Percentiles rank a stretch among this genome's conserved stretches.
These are phyloP conservation scores for Telfairia occidentalis DNA, from an alignment of 331 rosid species.

Conservation along the genomic window DNA sequence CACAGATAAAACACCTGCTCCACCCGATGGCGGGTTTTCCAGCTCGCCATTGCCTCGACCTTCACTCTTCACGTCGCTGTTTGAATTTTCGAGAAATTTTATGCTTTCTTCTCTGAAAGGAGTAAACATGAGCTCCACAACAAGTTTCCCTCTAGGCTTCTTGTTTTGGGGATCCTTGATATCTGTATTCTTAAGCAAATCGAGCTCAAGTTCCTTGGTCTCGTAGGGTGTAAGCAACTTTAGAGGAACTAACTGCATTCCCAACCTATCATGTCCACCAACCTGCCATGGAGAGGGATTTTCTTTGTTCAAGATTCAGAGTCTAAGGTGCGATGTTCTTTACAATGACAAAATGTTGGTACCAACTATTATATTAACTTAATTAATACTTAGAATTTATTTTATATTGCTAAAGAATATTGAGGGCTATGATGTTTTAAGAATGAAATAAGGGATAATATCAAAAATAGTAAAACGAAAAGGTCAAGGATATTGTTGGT, in stretches of 20 bases:
- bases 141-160: constrained; percentile 63
- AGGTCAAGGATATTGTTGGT: background rate
- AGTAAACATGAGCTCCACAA: constrained; percentile 55
- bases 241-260: constrained; percentile 74
- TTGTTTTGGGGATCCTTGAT: constrained; percentile 29
- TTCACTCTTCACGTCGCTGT: constrained; percentile 25
- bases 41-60: constrained; percentile 20
- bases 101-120: constrained; percentile 74
- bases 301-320: background rate
- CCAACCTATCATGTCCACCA: constrained; percentile 74
- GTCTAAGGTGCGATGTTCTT: too few relatives aligned
- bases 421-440: background rate
- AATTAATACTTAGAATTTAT: background rate
- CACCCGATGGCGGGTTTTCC: constrained; percentile 28
- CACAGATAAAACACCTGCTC: constrained; percentile 78
- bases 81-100: constrained; percentile 28
- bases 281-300: constrained; percentile 26
- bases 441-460: background rate
- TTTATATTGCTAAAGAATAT: background rate
- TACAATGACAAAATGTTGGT: background rate
- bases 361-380: background rate
- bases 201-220: constrained; percentile 48
- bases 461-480: background rate
- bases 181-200: constrained; percentile 59
- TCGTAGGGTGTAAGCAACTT: constrained; percentile 50